phyloP scores from a whole-genome alignment of 306 rosid species.

The Quercus parvula region DNA sequence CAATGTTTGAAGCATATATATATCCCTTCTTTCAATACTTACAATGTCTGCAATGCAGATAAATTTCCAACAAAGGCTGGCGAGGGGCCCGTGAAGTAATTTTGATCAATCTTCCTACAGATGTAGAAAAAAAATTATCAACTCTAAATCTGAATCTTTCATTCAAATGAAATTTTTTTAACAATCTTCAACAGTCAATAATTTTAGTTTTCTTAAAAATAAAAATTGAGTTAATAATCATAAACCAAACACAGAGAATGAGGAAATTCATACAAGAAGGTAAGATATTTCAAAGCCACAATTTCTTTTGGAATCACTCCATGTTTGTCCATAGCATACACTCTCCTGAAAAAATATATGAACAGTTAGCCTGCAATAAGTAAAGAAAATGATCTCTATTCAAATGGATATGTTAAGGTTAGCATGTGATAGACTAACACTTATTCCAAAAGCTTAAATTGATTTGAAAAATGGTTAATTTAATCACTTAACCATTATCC shows the following conservation, averaged over 20 bases:
- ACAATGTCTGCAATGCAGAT: constrained; percentile 1
- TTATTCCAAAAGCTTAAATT: too few relatives aligned
- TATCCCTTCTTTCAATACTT: background rate
- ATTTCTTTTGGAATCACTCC: constrained; percentile 19
- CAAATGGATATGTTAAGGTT: background rate
- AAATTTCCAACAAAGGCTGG: constrained; percentile 23
- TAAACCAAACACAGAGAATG: background rate
- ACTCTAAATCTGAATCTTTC: too few relatives aligned
- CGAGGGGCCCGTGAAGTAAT: constrained; percentile 21
- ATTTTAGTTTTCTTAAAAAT: background rate
- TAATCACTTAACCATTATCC: too few relatives aligned
- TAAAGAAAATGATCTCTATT: background rate
- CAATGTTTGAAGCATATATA: too few relatives aligned
- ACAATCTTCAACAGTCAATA: background rate
- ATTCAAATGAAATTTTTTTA: background rate
- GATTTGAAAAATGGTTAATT: too few relatives aligned
- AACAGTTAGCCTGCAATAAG: background rate
- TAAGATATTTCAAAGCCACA: constrained; percentile 9
- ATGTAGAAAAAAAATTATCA: background rate
- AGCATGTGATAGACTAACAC: too few relatives aligned
- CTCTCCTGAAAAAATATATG: constrained; percentile 15
- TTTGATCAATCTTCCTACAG: constrained; percentile 21
- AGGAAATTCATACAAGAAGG: constrained; percentile 6
- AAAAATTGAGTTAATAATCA: background rate
- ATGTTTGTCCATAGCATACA: background rate